Conservation (phyloP, 257 asterid species). For the Fraxinus quadrangulata region DNA sequence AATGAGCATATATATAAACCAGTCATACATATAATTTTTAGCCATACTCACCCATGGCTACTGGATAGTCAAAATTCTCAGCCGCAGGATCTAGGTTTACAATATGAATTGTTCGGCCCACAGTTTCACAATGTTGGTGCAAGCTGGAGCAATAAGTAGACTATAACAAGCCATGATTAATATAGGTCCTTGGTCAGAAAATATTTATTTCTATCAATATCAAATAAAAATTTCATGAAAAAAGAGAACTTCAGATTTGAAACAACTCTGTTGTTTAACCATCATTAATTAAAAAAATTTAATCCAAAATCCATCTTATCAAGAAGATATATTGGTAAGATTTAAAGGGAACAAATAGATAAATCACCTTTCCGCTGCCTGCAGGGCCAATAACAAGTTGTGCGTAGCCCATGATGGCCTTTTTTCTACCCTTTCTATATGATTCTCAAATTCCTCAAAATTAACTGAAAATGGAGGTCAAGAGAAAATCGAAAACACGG, state of each 20-base stretch:
- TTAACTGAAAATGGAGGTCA: conserved; percentile 38
- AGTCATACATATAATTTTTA: background rate
- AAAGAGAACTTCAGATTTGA: background rate
- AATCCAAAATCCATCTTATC: background rate
- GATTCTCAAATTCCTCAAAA: conserved; percentile 8
- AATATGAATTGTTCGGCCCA: conserved; percentile 72
- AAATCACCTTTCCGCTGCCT: conserved; percentile 74
- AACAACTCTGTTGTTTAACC: background rate
- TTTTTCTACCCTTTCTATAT: conserved; percentile 26
- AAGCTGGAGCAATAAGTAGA: conserved; percentile 92
- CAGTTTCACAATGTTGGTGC: conserved; percentile 77
- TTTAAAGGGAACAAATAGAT: background rate
- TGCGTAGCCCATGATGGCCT: conserved; percentile 78
- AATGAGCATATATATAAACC: conserved; percentile 17
- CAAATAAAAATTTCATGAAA: background rate
- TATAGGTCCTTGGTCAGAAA: background rate
- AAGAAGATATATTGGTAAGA: background rate
- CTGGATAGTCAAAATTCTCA: conserved; percentile 91
- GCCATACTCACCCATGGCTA: conserved; percentile 77
- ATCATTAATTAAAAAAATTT: background rate
- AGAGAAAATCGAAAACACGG: conserved; percentile 43
- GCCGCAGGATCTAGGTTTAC: conserved; percentile 98
- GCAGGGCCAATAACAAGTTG: conserved; percentile 99
- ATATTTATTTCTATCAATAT: background rate
- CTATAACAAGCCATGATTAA: conserved; percentile 43